These are phyloP conservation scores for Actinomortierella ambigua DNA, from an alignment of 371 early-diverging fungal genomes.

Conservation along the genomic window DNA sequence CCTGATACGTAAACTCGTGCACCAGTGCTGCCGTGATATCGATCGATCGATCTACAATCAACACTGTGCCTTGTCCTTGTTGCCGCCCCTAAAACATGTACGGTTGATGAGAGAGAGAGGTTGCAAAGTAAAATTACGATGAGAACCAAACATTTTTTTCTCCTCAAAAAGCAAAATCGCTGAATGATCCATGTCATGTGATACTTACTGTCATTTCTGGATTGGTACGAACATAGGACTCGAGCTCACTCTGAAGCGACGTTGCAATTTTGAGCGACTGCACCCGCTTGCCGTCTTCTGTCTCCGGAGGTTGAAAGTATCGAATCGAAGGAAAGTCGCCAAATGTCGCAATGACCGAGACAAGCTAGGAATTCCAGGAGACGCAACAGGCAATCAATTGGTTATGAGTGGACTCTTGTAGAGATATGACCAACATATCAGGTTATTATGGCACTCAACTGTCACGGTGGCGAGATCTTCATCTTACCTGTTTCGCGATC, in stretches of 20 bases:
- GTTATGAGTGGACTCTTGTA: too few species aligned
- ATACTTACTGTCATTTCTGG: conserved; percentile 63
- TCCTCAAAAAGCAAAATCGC: too few species aligned
- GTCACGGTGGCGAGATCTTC: too few species aligned
- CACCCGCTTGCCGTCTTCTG: conserved; percentile 68
- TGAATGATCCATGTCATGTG: background rate
- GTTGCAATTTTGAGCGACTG: conserved; percentile 65
- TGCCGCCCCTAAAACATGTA: conserved; percentile 51
- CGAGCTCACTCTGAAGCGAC: conserved; percentile 74
- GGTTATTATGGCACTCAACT: too few species aligned
- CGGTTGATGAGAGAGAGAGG: conserved; percentile 48
- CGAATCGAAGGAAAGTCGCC: conserved; percentile 89
- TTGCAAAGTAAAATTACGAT: background rate
- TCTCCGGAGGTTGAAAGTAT: conserved; percentile 78
- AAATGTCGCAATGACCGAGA: conserved; percentile 76
- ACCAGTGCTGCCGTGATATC: conserved; percentile 87
- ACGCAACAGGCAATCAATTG: too few species aligned
- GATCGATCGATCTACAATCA: conserved; percentile 90
- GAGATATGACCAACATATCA: too few species aligned
- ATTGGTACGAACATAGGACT: conserved; percentile 59
- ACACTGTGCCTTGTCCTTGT: conserved; percentile 72
- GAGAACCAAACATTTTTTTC: background rate
- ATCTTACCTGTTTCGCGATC: conserved; percentile 68
- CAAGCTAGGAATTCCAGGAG: conserved; percentile 54
- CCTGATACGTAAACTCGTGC: conserved; percentile 96